Conservation (phyloP, 345 rosid genomes). For the Lepidium africanum region DNA sequence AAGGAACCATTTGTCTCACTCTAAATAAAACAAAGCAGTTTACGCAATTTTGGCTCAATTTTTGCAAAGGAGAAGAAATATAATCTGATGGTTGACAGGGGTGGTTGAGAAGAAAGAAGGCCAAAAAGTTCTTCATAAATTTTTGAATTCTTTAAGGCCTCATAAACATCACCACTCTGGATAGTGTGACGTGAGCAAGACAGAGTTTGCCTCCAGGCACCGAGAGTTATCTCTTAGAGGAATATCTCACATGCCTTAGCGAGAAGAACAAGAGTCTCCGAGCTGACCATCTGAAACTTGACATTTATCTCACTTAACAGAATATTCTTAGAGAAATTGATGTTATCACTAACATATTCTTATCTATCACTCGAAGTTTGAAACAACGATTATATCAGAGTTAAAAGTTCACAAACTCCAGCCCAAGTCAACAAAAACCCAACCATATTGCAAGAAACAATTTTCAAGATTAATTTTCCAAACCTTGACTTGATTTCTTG, state of each 20-base stretch:
- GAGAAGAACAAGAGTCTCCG: constrained; percentile 22
- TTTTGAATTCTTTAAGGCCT: background rate
- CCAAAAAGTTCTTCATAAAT: background rate
- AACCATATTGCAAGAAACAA: background rate
- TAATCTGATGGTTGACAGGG: background rate
- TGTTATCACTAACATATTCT: too few species aligned
- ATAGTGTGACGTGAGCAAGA: constrained; percentile 9
- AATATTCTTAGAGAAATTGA: background rate
- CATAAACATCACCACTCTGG: background rate
- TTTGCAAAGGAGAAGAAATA: background rate
- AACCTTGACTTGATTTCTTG: background rate
- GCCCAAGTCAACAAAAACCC: background rate
- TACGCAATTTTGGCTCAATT: background rate
- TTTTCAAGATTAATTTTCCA: background rate
- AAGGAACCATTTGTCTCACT: background rate
- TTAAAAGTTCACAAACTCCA: background rate
- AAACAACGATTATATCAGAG: background rate
- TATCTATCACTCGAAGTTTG: too few species aligned
- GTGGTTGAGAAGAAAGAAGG: background rate
- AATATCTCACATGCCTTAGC: constrained; percentile 39
- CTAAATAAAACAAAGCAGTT: background rate
- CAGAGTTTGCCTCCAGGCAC: constrained; percentile 29
- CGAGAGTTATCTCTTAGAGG: background rate
- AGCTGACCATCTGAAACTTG: constrained; percentile 22
- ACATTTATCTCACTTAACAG: background rate